Evolutionary conservation across 1,284 basidiomycete genomes (phyloP), one percentile per base, ranked within the genome.

Genomic region (Cryptococcus wingfieldii): DNA sequence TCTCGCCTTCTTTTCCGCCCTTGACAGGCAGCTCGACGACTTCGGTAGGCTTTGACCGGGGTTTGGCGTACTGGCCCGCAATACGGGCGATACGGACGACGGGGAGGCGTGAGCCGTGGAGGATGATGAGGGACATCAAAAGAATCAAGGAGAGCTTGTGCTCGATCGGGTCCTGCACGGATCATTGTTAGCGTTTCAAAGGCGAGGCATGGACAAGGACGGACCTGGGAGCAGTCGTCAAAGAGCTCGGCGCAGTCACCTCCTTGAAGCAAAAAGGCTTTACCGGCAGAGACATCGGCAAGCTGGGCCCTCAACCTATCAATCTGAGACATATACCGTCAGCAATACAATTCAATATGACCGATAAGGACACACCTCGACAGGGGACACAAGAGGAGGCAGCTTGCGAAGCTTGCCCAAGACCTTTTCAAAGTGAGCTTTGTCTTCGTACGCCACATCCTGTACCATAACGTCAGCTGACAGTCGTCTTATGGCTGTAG

Each of bases 161-260:
- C 50, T 93, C 87, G 64, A 98, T 94, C 59, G 94, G 94, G 77
- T 91, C 86, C 86, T 92, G 67, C 43, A 3, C 14, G 31, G 59
- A 34, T 8, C 10, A 10, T 41, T 31, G 38, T 47, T 27, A 52
- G 23, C 59, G 39, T 54, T 38, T 43, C 54, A 28, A 27, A 51
- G 44, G 42, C 44, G 41, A 48, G 47, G 49, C n/a, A 6, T 9
- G 4, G 19, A 28, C 23, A 27, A 38, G 25, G 8, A 19, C 83
- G 62, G 69, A 90, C 90, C 66, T 89, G 83, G 0, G 90, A 92
- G 72, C 90, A 93, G 1, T 90, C 89, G 65, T 90, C 88, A 67
- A 95, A 94, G 70, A 89, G 88, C 76, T 95, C 94, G 23, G 94
- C 95, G 68, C 94, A 98, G 72, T 98, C 96, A 10, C 95, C 96